A percentile compares a stretch with the other conserved stretches of the same genome.
phyloP scores from a whole-genome alignment of 1,139 yeast species.

The Yamadazyma kanchanaburiensis region DNA sequence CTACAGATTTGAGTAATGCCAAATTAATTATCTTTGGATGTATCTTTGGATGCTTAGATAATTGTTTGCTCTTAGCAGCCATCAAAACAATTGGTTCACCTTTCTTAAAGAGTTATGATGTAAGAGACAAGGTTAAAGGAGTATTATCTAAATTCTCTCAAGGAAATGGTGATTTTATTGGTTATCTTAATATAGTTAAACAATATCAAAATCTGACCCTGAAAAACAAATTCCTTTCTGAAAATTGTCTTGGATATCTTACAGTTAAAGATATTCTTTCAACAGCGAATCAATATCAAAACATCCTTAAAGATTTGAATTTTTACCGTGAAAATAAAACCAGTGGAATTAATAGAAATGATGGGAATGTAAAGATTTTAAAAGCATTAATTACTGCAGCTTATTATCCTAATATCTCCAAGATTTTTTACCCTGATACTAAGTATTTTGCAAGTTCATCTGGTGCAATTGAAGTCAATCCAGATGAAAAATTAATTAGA shows the following conservation, averaged over 20 bases:
- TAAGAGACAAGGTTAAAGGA: slow-evolving; percentile 59
- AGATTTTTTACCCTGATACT: slow-evolving; percentile 79
- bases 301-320: slow-evolving; percentile 71
- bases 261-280: slow-evolving; percentile 71
- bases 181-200: slow-evolving; percentile 54
- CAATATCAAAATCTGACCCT: slow-evolving; percentile 39
- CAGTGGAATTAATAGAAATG: slow-evolving; percentile 44
- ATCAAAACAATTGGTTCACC: slow-evolving; percentile 73
- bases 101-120: slow-evolving; percentile 59
- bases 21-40: slow-evolving; percentile 77
- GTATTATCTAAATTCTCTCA: slow-evolving; percentile 40
- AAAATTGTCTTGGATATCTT: slow-evolving; percentile 59
- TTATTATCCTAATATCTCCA: slow-evolving; percentile 76
- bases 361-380: slow-evolving; percentile 47
- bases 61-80: slow-evolving; percentile 73
- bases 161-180: slow-evolving; percentile 68
- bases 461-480: slow-evolving; percentile 82
- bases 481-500: slow-evolving; percentile 72
- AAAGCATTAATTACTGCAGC: slow-evolving; percentile 76
- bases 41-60: slow-evolving; percentile 78
- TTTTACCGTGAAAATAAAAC: slow-evolving; percentile 38
- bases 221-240: slow-evolving; percentile 51
- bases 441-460: slow-evolving; percentile 65
- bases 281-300: slow-evolving; percentile 63
- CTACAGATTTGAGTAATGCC: slow-evolving; percentile 84